Evolutionary conservation across 768 basidiomycete species (phyloP).

Genomic region (Phaeotremella fagi): DNA sequence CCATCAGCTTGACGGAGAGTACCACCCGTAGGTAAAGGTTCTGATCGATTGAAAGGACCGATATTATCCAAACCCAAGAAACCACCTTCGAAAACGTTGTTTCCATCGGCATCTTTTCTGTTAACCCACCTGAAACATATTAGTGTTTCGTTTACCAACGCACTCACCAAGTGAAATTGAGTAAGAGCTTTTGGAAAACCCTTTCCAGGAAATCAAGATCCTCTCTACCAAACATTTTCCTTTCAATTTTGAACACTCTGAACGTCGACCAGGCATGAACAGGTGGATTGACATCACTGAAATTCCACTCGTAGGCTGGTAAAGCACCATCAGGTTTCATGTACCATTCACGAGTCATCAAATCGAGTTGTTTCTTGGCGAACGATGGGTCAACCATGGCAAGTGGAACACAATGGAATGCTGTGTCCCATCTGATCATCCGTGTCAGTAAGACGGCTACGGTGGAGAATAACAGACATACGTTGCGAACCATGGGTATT

Average conservation of each 20-base stretch:
- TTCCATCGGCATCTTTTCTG: slow-evolving; percentile 88
- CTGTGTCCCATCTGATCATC: slow-evolving; percentile 79
- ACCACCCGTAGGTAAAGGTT: slow-evolving; percentile 92
- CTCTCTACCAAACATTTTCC: slow-evolving; percentile 85
- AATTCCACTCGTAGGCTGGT: slow-evolving; percentile 99
- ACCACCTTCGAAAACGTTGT: slow-evolving; percentile 97
- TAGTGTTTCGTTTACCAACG: not conserved
- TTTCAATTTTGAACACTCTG: slow-evolving; percentile 97
- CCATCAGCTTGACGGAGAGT: slow-evolving; percentile 93
- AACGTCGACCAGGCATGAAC: slow-evolving; percentile 97
- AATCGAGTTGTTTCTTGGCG: slow-evolving; percentile 94
- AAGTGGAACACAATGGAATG: slow-evolving; percentile 98
- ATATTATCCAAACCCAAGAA: slow-evolving; percentile 98
- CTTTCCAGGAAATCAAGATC: slow-evolving; percentile 90
- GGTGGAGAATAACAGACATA: slow-evolving; percentile 7
- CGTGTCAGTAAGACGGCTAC: too few relatives aligned
- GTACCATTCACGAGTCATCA: slow-evolving; percentile 98
- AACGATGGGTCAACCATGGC: slow-evolving; percentile 92
- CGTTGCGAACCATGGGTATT: slow-evolving; percentile 98
- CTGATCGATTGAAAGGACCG: slow-evolving; percentile 94
- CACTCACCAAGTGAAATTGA: slow-evolving; percentile 93
- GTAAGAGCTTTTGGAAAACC: slow-evolving; percentile 92
- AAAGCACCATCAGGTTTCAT: slow-evolving; percentile 95
- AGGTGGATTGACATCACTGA: slow-evolving; percentile 95
- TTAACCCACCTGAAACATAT: slow-evolving; percentile 79